Evolutionary conservation across 345 rosid genomes (phyloP), one percentile per base, ranked within the genome.

Genomic region (Arabidopsis suecica): DNA sequence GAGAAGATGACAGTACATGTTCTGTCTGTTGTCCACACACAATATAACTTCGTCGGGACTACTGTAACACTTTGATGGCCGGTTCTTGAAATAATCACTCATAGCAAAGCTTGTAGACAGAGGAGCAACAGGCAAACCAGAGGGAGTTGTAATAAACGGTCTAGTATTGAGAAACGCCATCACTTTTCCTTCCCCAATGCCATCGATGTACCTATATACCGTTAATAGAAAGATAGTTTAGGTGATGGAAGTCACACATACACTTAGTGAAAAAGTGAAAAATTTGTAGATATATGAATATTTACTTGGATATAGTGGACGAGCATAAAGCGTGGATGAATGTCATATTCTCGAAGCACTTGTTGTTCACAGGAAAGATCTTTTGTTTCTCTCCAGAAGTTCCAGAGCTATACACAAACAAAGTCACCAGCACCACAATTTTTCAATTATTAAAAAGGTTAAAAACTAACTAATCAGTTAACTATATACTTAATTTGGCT

Each of bases 1-100:
- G 0, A 90, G 86, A 57, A 88, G 73, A 55, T 90, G 96, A 53
- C 86, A 85, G 72, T 81, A 88, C 89, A 87, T 81, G 71, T 83
- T 87, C 55, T 90, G 96, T 50, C 82, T 84, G 84, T 65, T 72
- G 72, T 88, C 89, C 12, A 71, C 65, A 77, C 90, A 90, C 25
- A 83, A 57, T 71, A 83, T 84, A 11, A 86, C 71, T 79, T 87
- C 88, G 49, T 85, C 83, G 1, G 90, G 93, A 55, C 90, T 84
- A 28, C 86, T 84, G 49, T 66, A 77, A 30, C 78, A 49, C 63
- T 79, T 85, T 22, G 82, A 82, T 4, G 88, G 82, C 63, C 86
- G 38, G 44, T 78, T 80, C 76, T 80, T 83, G 82, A 85, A 85
- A 79, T 61, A 71, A 11, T 13, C 2, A 42, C 47, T 42, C 47